Evolutionary conservation across 495 filamentous ascomycete species (phyloP).

Genomic region (Hypoxylon subgilvum): DNA sequence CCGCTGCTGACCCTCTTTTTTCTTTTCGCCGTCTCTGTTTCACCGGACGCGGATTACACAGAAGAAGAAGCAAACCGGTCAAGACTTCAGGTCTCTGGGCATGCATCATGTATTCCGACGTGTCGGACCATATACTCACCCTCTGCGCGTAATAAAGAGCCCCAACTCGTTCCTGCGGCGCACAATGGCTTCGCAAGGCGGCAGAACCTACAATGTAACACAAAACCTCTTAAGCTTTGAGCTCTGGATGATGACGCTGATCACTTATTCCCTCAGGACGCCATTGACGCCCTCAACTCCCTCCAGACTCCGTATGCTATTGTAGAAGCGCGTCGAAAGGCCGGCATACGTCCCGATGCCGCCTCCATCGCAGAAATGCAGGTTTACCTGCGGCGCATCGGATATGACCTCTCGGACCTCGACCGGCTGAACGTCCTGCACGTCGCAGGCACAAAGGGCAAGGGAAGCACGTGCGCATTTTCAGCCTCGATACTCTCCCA

Average conservation of each 20-base stretch:
- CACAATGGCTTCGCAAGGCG: constrained; percentile 38
- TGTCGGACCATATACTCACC: constrained; percentile 8
- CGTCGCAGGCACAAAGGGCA: constrained; percentile 92
- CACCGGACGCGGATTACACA: constrained; percentile 3
- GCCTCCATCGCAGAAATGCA: constrained; percentile 75
- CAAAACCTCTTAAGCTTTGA: constrained; percentile 1
- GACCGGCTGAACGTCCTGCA: constrained; percentile 77
- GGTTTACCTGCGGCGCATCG: constrained; percentile 75
- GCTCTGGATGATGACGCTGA: constrained; percentile 16
- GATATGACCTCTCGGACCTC: constrained; percentile 77
- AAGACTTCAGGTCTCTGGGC: constrained; percentile 16
- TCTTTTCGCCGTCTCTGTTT: constrained; percentile 27
- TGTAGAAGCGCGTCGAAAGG: constrained; percentile 74
- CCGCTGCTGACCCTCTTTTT: constrained; percentile 26
- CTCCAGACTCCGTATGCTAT: constrained; percentile 85
- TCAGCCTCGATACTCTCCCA: constrained; percentile 60
- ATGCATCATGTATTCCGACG: constrained; percentile 45
- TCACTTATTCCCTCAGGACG: constrained; percentile 62
- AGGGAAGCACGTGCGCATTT: constrained; percentile 80
- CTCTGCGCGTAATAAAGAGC: constrained; percentile 11
- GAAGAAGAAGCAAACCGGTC: background rate
- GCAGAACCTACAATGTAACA: constrained; percentile 39
- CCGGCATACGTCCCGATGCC: constrained; percentile 70
- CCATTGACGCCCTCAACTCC: constrained; percentile 84
- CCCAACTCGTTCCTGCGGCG: constrained; percentile 12